Evolutionary conservation across 2,329 filamentous ascomycete genomes (phyloP), one percentile per base, ranked within the genome.

Genomic region (Aspergillus texensis): DNA sequence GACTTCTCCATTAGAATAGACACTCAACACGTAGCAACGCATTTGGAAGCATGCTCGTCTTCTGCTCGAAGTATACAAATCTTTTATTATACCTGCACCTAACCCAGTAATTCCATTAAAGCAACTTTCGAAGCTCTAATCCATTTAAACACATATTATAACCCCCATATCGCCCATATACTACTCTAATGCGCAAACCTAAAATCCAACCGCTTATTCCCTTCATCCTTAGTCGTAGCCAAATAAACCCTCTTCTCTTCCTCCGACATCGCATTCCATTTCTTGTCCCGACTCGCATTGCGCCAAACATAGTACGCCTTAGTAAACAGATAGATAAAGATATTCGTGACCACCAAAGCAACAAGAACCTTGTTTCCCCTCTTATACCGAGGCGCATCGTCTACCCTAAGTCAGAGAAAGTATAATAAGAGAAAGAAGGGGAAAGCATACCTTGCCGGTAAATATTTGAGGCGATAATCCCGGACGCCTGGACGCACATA

Each of bases 401-500:
- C 50, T 54, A 34, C 2, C 12, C 34, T 5, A 5, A 36, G 34
- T 36, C 12, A 36, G 14, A 36, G 6, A 14, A 5, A 5, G 16
- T 36, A 36, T 2, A 14, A 16, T 16, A 6, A 12, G 8, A 45
- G 21, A 21, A 6, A 1, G 21, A 6, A n/a, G 14, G 19, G 8
- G 2, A 12, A 32, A n/a, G 16, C 28, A 21, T 32, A 61, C 59
- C 50, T 21, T 19, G 19, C 2, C 57, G 66, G 16, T 71, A 67
- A 52, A 74, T 71, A 57, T 75, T 75, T 14, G 66, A 67, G 0
- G 64, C 62, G 26, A 78, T 70, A 52, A 80, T 76, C 39, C 67
- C 71, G 9, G 68, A 70, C 1, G 72, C 43, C 60, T 80, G 78
- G 11, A 80, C 75, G 12, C 68, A 66, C 75, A 80, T 80, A 43